Evolutionary conservation across 169 alveolate genomes (phyloP).

Genomic region (Plasmodium sp.): DNA sequence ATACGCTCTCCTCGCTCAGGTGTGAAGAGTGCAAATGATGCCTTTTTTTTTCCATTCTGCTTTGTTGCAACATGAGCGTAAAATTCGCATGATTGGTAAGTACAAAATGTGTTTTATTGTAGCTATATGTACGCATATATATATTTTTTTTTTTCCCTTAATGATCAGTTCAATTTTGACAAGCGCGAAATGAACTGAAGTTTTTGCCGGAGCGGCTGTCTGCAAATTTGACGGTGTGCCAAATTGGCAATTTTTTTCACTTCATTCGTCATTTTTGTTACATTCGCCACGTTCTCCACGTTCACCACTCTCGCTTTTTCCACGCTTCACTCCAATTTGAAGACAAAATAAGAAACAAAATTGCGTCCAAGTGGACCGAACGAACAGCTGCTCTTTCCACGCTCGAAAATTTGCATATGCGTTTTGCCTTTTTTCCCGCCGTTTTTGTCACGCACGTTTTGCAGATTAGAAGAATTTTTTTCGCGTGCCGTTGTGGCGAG

Average conservation of each 20-base stretch:
- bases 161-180: constrained; percentile 1
- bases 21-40: not conserved
- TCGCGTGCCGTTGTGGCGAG: not conserved
- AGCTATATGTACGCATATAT: not conserved
- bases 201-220: not conserved
- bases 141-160: not conserved
- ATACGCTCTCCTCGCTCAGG: not conserved
- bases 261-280: not conserved
- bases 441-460: not conserved
- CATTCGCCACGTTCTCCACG: not conserved
- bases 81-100: not conserved
- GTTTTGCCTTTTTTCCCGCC: not conserved
- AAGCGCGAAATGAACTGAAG: not conserved
- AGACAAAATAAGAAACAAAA: not conserved
- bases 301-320: not conserved
- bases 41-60: not conserved
- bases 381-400: not conserved
- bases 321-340: not conserved
- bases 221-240: not conserved
- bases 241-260: not conserved
- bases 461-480: not conserved
- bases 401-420: not conserved
- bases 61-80: not conserved
- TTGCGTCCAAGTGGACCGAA: not conserved
- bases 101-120: not conserved